These are phyloP conservation scores for Eutrema heterophyllum DNA, from an alignment of 345 rosid genomes.

Conservation along the genomic window DNA sequence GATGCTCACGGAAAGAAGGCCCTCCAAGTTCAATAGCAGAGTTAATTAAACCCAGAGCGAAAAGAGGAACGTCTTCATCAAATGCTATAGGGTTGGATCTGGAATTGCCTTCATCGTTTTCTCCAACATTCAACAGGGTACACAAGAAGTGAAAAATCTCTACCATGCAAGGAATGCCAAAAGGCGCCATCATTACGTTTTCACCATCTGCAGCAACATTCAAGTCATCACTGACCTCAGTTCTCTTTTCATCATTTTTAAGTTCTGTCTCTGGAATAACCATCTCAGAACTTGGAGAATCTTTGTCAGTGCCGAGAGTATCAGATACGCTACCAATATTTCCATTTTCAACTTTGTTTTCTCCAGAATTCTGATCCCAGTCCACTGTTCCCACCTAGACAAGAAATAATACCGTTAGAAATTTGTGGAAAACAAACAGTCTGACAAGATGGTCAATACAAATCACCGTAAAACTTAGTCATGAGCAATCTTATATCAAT, in stretches of 20 bases:
- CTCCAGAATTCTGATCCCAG: slow-evolving; percentile 34
- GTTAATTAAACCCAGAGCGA: slow-evolving; percentile 70
- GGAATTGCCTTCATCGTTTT: slow-evolving; percentile 43
- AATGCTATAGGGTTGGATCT: slow-evolving; percentile 59
- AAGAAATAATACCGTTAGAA: slow-evolving; percentile 19
- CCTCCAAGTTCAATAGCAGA: slow-evolving; percentile 67
- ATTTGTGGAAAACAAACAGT: slow-evolving; percentile 8
- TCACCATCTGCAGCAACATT: slow-evolving; percentile 42
- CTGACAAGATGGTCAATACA: not conserved
- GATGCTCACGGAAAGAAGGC: slow-evolving; percentile 46
- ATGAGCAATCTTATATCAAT: not conserved
- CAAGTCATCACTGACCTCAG: slow-evolving; percentile 26
- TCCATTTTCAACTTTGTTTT: slow-evolving; percentile 44
- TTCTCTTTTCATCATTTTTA: slow-evolving; percentile 30
- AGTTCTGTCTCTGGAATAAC: slow-evolving; percentile 25
- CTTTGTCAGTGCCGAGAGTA: slow-evolving; percentile 27
- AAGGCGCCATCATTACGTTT: slow-evolving; percentile 48
- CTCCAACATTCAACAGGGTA: slow-evolving; percentile 57
- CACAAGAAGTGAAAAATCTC: slow-evolving; percentile 69
- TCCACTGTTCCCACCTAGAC: slow-evolving; percentile 41
- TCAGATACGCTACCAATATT: slow-evolving; percentile 29
- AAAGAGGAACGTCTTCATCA: slow-evolving; percentile 81
- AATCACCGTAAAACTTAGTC: slow-evolving; percentile 3
- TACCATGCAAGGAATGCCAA: slow-evolving; percentile 74
- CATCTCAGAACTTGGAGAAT: slow-evolving; percentile 27